Conservation (phyloP, 371 early-diverging fungal species). For the Smittium mucronatum region DNA sequence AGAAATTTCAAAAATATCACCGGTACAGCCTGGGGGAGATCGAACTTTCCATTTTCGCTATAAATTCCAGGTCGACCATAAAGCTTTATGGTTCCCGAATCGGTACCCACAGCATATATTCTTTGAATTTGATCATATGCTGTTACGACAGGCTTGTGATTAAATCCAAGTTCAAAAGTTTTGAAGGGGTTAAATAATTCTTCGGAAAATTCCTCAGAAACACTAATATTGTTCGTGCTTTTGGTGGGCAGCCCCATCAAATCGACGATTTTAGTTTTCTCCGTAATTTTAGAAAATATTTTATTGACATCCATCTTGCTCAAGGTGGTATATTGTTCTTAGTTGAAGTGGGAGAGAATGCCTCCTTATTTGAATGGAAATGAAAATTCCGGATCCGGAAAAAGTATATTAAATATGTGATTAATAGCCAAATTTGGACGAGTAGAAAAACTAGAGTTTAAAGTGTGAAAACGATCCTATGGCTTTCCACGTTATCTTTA, state of each 20-base stretch:
- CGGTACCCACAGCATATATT: slow-evolving; percentile 20
- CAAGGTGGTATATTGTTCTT: too few species aligned
- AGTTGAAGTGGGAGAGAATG: too few species aligned
- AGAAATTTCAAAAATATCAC: slow-evolving; percentile 16
- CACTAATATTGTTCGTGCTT: background rate
- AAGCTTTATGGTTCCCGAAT: slow-evolving; percentile 18
- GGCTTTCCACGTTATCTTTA: too few species aligned
- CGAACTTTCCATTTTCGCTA: slow-evolving; percentile 9
- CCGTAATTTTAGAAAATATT: background rate
- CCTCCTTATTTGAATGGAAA: too few species aligned
- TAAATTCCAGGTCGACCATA: slow-evolving; percentile 10
- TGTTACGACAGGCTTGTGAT: slow-evolving; percentile 13
- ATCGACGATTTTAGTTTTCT: background rate
- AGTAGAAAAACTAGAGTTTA: too few species aligned
- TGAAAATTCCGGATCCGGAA: too few species aligned
- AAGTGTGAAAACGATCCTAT: too few species aligned
- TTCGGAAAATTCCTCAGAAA: background rate
- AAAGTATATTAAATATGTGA: too few species aligned
- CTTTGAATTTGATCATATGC: slow-evolving; percentile 25
- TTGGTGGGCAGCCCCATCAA: background rate
- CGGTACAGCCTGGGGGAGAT: slow-evolving; percentile 1
- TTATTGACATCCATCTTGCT: too few species aligned
- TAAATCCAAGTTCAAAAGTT: background rate
- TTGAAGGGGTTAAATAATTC: background rate
- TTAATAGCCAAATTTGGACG: too few species aligned